Evolutionary conservation across 164 flowering plant genomes (phyloP).

Genomic region (Malania oleifera): DNA sequence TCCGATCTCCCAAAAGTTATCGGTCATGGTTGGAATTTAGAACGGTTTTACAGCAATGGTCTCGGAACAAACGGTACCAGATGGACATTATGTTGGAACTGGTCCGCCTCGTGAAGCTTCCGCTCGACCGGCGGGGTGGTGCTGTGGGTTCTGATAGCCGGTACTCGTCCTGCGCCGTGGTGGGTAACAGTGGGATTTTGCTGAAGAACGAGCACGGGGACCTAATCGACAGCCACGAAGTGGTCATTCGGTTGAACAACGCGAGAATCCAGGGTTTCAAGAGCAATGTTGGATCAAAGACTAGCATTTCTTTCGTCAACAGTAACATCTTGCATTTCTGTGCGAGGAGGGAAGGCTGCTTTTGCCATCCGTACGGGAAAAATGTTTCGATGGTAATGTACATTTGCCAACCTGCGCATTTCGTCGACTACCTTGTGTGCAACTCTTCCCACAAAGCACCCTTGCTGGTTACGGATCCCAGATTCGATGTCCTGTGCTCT

Average conservation of each 20-base stretch:
- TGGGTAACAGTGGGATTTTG: conserved; percentile 91
- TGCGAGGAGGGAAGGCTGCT: conserved; percentile 60
- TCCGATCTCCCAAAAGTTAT: conserved; percentile 49
- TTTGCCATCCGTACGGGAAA: conserved; percentile 84
- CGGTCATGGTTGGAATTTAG: conserved; percentile 58
- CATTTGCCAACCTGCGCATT: conserved; percentile 82
- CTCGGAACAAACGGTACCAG: conserved; percentile 40
- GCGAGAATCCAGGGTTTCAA: conserved; percentile 51
- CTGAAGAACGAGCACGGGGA: conserved; percentile 50
- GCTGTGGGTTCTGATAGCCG: conserved; percentile 17
- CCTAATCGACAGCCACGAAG: conserved; percentile 77
- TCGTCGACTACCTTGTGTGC: conserved; percentile 72
- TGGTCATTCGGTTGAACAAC: conserved; percentile 83
- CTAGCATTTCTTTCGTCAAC: conserved; percentile 66
- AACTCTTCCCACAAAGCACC: conserved; percentile 65
- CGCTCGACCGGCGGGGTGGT: conserved; percentile 40
- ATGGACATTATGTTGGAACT: conserved; percentile 62
- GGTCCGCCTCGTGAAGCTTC: conserved; percentile 39
- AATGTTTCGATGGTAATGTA: conserved; percentile 77
- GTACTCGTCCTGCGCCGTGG: conserved; percentile 78
- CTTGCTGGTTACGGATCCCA: conserved; percentile 68
- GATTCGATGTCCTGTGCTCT: conserved; percentile 79
- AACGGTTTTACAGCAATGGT: conserved; percentile 54
- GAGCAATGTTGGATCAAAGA: conserved; percentile 64
- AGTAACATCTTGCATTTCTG: conserved; percentile 85